Evolutionary conservation across 306 rosid genomes (phyloP).

Genomic region (Medicago lupulina): DNA sequence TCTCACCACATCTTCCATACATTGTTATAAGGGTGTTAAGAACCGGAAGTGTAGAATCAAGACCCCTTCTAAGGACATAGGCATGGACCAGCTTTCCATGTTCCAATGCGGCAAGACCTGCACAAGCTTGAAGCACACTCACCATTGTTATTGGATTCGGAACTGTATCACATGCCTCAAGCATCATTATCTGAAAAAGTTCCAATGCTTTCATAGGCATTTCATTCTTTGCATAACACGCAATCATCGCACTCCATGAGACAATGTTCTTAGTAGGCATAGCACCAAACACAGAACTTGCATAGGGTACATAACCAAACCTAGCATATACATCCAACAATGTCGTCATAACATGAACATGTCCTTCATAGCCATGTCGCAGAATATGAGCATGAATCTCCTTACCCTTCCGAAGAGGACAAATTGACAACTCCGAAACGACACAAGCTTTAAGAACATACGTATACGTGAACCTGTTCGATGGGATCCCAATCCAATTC

Average conservation of each 20-base stretch:
- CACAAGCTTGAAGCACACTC: conserved; percentile 91
- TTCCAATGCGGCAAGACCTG: conserved; percentile 78
- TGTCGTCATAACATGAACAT: conserved; percentile 82
- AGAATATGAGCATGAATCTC: conserved; percentile 91
- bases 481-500: conserved; percentile 61
- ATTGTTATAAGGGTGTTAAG: conserved; percentile 75
- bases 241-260: conserved; percentile 47
- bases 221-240: conserved; percentile 27
- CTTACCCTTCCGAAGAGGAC: conserved; percentile 69
- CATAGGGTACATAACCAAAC: conserved; percentile 72
- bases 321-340: conserved; percentile 85
- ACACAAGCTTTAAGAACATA: conserved; percentile 89
- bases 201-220: conserved; percentile 63
- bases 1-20: conserved; percentile 91
- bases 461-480: conserved; percentile 82
- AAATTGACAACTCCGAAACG: conserved; percentile 41
- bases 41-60: conserved; percentile 84
- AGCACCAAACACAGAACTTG: conserved; percentile 64
- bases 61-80: conserved; percentile 86
- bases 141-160: conserved; percentile 98
- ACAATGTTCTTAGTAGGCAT: conserved; percentile 80
- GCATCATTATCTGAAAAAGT: conserved; percentile 74
- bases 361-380: conserved; percentile 74
- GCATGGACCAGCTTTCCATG: conserved; percentile 87
- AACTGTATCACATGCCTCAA: conserved; percentile 57